These are phyloP conservation scores for Eimeria tenella DNA, from an alignment of 169 alveolate species.

Conservation along the genomic window DNA sequence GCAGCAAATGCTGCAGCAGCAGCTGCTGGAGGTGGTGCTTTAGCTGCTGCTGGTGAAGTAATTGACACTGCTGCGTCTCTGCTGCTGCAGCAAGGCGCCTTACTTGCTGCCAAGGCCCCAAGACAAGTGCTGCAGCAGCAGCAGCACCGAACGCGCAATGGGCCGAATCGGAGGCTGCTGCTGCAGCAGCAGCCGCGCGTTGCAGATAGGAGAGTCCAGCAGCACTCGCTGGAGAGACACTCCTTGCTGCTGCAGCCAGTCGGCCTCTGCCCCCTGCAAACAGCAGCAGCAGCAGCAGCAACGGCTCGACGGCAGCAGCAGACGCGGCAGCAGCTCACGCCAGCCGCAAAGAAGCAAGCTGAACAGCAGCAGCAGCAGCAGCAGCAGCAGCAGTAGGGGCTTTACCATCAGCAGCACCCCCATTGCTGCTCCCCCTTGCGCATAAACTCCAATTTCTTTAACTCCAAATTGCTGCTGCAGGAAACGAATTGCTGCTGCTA, in stretches of 20 bases:
- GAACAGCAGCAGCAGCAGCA: slow-evolving; percentile 27
- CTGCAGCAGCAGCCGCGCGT: slow-evolving; percentile 22
- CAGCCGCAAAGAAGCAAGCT: neutral
- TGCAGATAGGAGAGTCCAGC: slow-evolving; percentile 59
- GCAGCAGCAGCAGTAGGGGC: neutral
- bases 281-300: slow-evolving; percentile 34
- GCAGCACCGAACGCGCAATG: slow-evolving; percentile 36
- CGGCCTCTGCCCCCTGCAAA: slow-evolving; percentile 25
- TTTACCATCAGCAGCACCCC: slow-evolving; percentile 68
- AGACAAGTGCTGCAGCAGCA: slow-evolving; percentile 21
- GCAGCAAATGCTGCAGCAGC: neutral
- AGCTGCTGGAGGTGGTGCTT: neutral
- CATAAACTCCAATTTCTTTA: slow-evolving; percentile 12
- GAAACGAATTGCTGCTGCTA: neutral
- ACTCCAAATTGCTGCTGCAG: neutral
- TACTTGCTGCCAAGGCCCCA: slow-evolving; percentile 29
- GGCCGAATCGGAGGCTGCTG: slow-evolving; percentile 19
- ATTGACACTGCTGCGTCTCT: neutral
- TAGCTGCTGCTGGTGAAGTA: neutral
- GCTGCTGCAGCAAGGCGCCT: neutral
- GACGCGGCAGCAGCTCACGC: neutral
- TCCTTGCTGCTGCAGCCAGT: slow-evolving; percentile 31
- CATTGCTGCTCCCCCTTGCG: slow-evolving; percentile 74
- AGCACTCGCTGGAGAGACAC: neutral
- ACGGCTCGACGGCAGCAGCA: neutral